Evolutionary conservation across 495 filamentous ascomycete species (phyloP), one percentile per base, ranked within the genome.

Genomic region (Aspergillus indologenus): DNA sequence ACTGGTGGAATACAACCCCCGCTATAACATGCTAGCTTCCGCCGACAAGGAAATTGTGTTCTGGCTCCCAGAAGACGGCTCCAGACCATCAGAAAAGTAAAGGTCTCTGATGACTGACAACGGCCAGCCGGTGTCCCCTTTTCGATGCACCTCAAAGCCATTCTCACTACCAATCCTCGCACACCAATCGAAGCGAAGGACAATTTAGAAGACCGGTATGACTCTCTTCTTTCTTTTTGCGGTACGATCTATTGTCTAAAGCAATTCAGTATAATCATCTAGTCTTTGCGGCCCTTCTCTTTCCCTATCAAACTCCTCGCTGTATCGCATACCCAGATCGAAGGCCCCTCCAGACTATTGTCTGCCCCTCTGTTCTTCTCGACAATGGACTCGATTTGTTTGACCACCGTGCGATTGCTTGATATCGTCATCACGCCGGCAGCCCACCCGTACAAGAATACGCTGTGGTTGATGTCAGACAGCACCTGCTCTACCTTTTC

Each of bases 1-100:
- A 0, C 79, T 96, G 11, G 83, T 97, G 51, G 90, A 90, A 46
- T 92, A 89, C 68, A 98, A 96, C 72, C 95, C 91, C 7, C 81
- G 90, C 46, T 91, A 86, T 72, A 96, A 97, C 71, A 85, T 97
- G 79, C 77, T 96, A 60, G 91, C 89, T 17, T 91, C 85, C 44
- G 95, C 88, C 5, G 91, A 98, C 66, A 86, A 87, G 65, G 92
- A 97, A 60, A 78, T 92, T 56, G 75, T 94, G 48, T 91, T 98
- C 59, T 98, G 94, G 93, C 71, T 95, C 31, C 94, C 94, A 3
- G 74, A 78, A 19, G 76, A 79, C 17, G 53, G 54, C 29, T 52
- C 69, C 7, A 71, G 67, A 56, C 48, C 66, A 8, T 57, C 70
- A 1, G 71, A 79, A 22, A 73, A 76, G 54, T 72, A 73, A 61